Percentiles rank a stretch among this genome's conserved stretches.
Evolutionary conservation across 257 asterid genomes (phyloP).

Genomic region (Ilex aquifolium): DNA sequence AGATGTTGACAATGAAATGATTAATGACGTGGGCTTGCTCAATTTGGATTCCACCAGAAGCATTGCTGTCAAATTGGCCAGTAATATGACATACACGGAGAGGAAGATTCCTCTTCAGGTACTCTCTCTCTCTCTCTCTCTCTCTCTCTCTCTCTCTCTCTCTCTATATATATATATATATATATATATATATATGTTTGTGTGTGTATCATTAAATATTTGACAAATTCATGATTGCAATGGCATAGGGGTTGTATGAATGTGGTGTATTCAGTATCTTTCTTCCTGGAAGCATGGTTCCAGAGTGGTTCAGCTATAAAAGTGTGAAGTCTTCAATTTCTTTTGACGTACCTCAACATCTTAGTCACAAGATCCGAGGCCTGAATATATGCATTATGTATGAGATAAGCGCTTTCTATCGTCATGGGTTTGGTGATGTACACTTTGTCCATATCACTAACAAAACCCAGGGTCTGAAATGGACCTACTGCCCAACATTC

Average conservation of each 20-base stretch:
- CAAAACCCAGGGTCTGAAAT: constrained; percentile 6
- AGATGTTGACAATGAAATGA: neutral
- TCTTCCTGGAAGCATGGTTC: constrained; percentile 7
- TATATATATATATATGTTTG: too few species aligned
- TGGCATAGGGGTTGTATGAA: constrained; percentile 10
- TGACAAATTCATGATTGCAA: neutral
- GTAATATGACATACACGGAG: too few species aligned
- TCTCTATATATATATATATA: too few species aligned
- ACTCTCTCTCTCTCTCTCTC: neutral
- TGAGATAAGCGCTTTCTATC: neutral
- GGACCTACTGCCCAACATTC: constrained; percentile 13
- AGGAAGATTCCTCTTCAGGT: neutral
- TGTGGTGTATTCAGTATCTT: constrained; percentile 12
- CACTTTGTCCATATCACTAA: constrained; percentile 1
- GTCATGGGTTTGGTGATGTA: constrained; percentile 7
- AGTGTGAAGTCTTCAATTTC: neutral
- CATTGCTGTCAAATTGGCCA: neutral
- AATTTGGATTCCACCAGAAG: constrained; percentile 1
- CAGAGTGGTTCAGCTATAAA: constrained; percentile 6
- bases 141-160: neutral
- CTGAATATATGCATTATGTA: constrained; percentile 9
- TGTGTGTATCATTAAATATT: too few species aligned
- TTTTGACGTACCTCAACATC: neutral
- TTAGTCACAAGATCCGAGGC: constrained; percentile 2
- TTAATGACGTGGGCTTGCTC: constrained; percentile 1